phyloP scores from a whole-genome alignment of 495 filamentous ascomycete species.

The Xylaria venustula region DNA sequence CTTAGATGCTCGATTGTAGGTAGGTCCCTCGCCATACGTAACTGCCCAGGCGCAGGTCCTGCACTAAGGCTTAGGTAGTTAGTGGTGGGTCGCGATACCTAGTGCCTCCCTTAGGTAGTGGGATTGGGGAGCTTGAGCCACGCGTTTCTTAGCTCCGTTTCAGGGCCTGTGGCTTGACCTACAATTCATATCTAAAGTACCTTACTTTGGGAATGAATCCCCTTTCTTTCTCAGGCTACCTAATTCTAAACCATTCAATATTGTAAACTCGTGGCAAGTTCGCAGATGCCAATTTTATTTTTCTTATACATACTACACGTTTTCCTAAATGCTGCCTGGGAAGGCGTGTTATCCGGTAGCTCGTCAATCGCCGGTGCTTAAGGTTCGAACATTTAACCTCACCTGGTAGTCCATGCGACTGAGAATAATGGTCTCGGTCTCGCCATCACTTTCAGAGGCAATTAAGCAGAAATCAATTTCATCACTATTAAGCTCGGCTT shows the following conservation, averaged over 20 bases:
- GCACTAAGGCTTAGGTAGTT: neutral
- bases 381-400: neutral
- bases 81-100: neutral
- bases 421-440: constrained; percentile 36
- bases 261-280: too few species aligned
- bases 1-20: neutral
- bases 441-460: constrained; percentile 47
- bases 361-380: too few species aligned
- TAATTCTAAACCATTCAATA: too few species aligned
- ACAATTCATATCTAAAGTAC: too few species aligned
- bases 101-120: neutral
- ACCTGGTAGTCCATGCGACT: neutral
- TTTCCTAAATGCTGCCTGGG: neutral
- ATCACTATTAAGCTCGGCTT: constrained; percentile 28
- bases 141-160: neutral
- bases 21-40: too few species aligned
- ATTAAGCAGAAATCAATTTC: constrained; percentile 35
- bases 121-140: neutral
- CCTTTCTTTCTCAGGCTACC: too few species aligned
- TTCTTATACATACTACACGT: too few species aligned
- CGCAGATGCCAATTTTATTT: too few species aligned
- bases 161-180: neutral
- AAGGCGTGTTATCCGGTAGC: too few species aligned
- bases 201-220: too few species aligned
- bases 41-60: constrained; percentile 4